Base-by-base conservation (phyloP, 495 filamentous ascomycete species). In the Immersiella caudata region DNA sequence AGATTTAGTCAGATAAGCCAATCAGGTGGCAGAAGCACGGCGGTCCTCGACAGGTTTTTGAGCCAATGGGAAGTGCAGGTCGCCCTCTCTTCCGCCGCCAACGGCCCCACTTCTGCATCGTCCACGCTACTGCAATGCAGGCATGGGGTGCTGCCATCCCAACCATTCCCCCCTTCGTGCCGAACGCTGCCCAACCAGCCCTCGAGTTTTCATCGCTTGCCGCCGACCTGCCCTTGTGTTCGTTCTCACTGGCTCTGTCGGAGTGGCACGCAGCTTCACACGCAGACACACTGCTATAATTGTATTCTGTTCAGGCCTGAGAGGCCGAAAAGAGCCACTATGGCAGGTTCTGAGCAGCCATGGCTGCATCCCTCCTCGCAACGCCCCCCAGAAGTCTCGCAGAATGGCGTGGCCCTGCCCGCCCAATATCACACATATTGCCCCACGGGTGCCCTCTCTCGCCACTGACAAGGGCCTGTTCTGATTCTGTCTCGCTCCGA, bases 151-250 rank as follows among this genome's bases (percentile, higher is more conserved):
- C 59, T 61, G 36, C 60, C 55, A 25, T 26, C 50, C 49, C 67
- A 63, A 65, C 65, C 73, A 64, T 62, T n/a, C n/a, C n/a, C 71
- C 60, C 68, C 66, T 51, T 64, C 65, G 69, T 65, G 67, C 67
- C 51, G 70, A 22, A 66, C 22, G 63, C 68, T 74, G 73, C 70
- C 79, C 79, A 81, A 80, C 79, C 79, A 81, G 75, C 76, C 78
- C 33, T 76, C 74, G 71, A 58, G 69, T 70, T 78, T 77, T 68
- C 64, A 71, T 72, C 57, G 54, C 70, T 76, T 78, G 71, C 74
- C 76, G 77, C 79, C 75, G 58, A 72, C 68, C 60, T 63, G 35
- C 26, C 2, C 26, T 33, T 33, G 26, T 49, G 58, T 57, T 25
- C 27, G 26, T 49, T 20, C 25, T 67, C 68, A 65, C 64, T 62